Base-by-base conservation (phyloP, 208 protist species). In the Trypanosoma brucei region DNA sequence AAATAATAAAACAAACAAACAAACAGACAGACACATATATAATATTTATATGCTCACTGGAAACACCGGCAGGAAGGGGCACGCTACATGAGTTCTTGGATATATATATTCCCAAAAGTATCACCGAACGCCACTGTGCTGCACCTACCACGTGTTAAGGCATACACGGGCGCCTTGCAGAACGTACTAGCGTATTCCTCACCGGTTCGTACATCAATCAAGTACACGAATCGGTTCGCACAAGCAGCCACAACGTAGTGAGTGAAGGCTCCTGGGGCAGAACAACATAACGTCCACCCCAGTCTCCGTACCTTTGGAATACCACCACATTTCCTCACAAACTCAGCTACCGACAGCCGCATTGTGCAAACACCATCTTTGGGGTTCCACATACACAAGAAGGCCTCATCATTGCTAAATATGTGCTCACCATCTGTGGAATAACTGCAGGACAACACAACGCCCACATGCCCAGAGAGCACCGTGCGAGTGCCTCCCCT, bases 81-180 rank as follows among this genome's bases (percentile, higher is more conserved):
- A 14, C 42, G 6, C 42, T 66, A 65, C n/a, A 51, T 50, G 1
- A 75, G 31, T 44, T 51, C 56, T 40, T 59, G 59, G 3, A 83
- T 35, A 71, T 93, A 95, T 9, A 96, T 78, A 65, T 96, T 96
- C n/a, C 91, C 91, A 55, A 92, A 94, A 65, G 70, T 89, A 61
- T 96, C 91, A 34, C 91, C 91, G 55, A 85, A 93, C 0, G 75
- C 79, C 58, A 82, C 58, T 33, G 76, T 59, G 42, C 76, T 70
- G 9, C 75, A 62, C 13, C 61, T 79, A n/a, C 90, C 87, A 1
- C 65, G 70, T 0, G 91, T 66, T 35, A 96, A 67, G 57, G 85
- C 93, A 72, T 96, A 94, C 45, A 96, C 91, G 0, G 91, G 83
- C 0, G 91, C 91, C 66, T 91, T 92, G 75, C 86, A 93, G 56